Base-by-base conservation (phyloP, 495 filamentous ascomycete species). In the Schizothecium vesticola region DNA sequence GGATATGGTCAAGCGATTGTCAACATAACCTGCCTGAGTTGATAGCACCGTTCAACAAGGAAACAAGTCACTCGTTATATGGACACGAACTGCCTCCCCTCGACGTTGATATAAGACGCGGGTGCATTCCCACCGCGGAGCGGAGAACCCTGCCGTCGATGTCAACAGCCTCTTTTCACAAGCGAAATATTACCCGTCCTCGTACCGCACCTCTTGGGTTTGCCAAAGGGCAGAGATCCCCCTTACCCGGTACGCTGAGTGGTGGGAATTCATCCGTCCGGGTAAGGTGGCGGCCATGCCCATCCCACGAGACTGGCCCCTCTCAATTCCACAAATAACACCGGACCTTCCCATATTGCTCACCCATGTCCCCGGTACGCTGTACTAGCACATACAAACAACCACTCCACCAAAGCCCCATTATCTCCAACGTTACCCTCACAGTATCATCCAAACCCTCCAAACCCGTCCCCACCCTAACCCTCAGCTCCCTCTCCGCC, bases 231-330 rank as follows among this genome's bases (percentile, higher is more conserved):
- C 60, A 28, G n/a, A 61, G 60, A 61, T 22, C n/a, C n/a, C 25
- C 60, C 28, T 13, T 3, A 31, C n/a, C 26, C 28, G 7, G 60
- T 61, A 19, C 60, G n/a, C 60, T 61, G 60, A 61, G 60, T 61
- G 60, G 60, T 61, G 60, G 60, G 31, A 61, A 61, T 36, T 31
- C 25, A 61, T 61, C 60, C 60, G 60, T 9, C 43, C 43, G 43
- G 43, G 43, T 51, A 51, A 51, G 26, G 24, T 31, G 22, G 60
- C 60, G 19, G 36, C 43, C 43, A n/a, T 8, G 43, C 16, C 43
- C 43, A 51, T 51, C 43, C 43, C 43, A 51, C 16, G 16, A 51
- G 16, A 51, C 43, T 51, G 43, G 43, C 16, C n/a, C 43, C 43
- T n/a, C 43, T n/a, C 43, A 51, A 51, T 51, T 19, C 43, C 43